These are phyloP conservation scores for Ceratocystis papillata DNA, from an alignment of 2,329 filamentous ascomycete genomes.

Conservation along the genomic window DNA sequence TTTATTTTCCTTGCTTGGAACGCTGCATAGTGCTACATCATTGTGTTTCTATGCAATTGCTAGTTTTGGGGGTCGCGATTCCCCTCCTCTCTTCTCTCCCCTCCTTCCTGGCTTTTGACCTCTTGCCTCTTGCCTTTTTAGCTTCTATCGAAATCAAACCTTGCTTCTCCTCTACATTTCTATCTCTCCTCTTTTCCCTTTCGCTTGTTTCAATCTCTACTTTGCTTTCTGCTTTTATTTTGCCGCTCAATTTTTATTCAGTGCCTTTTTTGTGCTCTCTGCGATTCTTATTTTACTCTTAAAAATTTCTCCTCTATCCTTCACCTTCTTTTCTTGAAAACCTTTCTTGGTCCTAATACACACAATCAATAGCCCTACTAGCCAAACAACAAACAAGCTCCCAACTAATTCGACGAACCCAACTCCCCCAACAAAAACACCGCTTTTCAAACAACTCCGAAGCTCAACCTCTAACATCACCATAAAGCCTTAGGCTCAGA, in stretches of 20 bases:
- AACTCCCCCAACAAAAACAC: neutral
- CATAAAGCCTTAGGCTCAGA: neutral
- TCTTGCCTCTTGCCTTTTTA: too few relatives aligned
- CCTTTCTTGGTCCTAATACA: neutral
- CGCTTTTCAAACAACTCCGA: neutral
- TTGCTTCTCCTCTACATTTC: neutral
- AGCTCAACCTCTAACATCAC: neutral
- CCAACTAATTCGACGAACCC: neutral
- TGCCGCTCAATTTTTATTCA: neutral
- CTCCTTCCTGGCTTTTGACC: slow-evolving; percentile 3
- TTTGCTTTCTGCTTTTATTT: neutral
- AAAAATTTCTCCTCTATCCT: neutral
- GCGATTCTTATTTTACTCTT: neutral
- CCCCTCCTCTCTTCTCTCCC: neutral
- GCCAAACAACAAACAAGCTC: neutral
- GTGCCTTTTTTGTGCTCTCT: neutral
- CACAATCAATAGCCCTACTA: neutral
- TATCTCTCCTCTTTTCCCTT: neutral
- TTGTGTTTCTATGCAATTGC: neutral
- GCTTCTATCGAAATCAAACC: neutral
- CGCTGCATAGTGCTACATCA: neutral
- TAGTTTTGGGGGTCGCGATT: slow-evolving; percentile 3
- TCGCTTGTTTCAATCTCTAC: neutral
- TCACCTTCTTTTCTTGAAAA: neutral
- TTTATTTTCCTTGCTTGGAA: neutral